Evolutionary conservation across 1,284 basidiomycete species (phyloP), one percentile per base, ranked within the genome.

Genomic region (Crepidotus sp.): DNA sequence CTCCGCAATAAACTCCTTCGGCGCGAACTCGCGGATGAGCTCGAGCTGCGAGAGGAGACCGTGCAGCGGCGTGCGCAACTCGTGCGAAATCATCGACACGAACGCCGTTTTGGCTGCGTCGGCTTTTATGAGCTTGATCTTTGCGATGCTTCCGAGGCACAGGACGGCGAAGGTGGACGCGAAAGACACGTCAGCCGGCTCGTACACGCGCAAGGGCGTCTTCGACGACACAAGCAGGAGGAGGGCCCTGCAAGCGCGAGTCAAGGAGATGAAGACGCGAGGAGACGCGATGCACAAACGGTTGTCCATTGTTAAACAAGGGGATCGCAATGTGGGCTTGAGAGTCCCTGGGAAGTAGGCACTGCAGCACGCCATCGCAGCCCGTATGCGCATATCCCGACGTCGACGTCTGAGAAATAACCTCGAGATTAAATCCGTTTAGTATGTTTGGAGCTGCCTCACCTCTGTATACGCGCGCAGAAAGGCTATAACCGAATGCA

Each of bases 51-150:
- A 46, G 9, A 46, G 18, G 26, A 46, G 44, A 6, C 44, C 44
- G 22, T 46, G 44, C 22, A 48, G 31, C 18, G 46, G 46, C 11
- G 46, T 48, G 5, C 46, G 35, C 31, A 48, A 21, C 11, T 48
- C 46, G 24, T 48, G 46, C 17, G 36, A 39, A 29, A 48, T 38
- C 24, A 33, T 48, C 9, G 40, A 37, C 7, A 48, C 29, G 19
- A 48, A 48, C 13, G 40, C 36, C 4, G 46, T 48, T 36, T 48
- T 48, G n/a, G 46, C 46, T 3, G 46, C 40, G 24, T 48, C 46
- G 11, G 44, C 44, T 34, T 46, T 40, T 18, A 46, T 40, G 14
- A 46, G 44, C 38, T 46, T 46, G 37, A 36, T 34, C 25, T 46
- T 46, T 11, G 31, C 32, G 26, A 46, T 27, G 14, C 44, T 46